These are phyloP conservation scores for Camellia lanceoleosa DNA, from an alignment of 148 eudicot genomes.

Conservation along the genomic window DNA sequence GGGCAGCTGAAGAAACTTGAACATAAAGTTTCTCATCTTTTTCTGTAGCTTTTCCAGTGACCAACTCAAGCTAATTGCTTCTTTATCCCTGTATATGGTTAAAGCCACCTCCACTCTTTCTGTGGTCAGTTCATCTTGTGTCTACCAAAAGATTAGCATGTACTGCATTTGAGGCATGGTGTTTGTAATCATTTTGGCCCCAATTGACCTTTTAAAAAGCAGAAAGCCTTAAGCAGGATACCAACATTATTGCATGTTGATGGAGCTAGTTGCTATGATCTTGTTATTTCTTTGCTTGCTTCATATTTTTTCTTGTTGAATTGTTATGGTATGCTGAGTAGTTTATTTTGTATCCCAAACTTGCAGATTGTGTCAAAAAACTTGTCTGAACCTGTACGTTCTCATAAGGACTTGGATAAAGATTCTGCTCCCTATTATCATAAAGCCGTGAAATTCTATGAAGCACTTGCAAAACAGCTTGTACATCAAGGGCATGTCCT, in stretches of 20 bases:
- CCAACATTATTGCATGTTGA: background rate
- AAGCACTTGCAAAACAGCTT: conserved; percentile 86
- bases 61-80: background rate
- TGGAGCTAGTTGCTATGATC: background rate
- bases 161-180: background rate
- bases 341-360: background rate
- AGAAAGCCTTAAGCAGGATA: background rate
- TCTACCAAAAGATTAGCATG: background rate
- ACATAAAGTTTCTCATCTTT: background rate
- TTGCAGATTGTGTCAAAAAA: conserved; percentile 81
- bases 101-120: background rate
- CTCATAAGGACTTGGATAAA: conserved; percentile 97
- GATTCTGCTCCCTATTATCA: conserved; percentile 86
- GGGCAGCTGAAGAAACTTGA: background rate
- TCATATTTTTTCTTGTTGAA: background rate
- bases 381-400: conserved; percentile 91
- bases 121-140: background rate
- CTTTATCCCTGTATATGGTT: background rate
- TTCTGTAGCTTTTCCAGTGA: background rate
- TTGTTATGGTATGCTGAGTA: conserved; percentile 7
- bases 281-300: background rate
- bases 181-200: background rate
- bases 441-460: conserved; percentile 90
- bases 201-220: background rate
- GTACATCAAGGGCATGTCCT: conserved; percentile 95